A percentile compares a stretch with the other conserved stretches of the same genome.
Conservation (phyloP, 345 rosid species). For the Ricinus communis region DNA sequence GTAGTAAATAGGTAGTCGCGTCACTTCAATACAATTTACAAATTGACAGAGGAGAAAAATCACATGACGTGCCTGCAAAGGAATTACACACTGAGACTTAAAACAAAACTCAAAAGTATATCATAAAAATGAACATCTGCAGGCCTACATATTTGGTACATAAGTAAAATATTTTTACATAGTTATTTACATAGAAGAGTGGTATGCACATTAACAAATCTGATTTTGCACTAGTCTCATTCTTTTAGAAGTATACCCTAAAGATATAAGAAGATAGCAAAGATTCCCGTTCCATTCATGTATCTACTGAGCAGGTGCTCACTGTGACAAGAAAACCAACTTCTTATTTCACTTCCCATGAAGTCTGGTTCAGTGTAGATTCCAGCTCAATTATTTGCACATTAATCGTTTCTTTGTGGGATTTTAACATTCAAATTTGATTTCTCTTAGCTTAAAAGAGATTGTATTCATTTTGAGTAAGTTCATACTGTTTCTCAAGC, state of each 20-base stretch:
- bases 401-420: background rate
- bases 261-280: background rate
- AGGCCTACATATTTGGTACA: background rate
- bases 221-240: background rate
- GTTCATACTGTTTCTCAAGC: background rate
- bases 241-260: too few relatives aligned
- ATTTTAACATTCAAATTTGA: background rate
- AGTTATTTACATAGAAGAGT: background rate
- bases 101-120: background rate
- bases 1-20: slow-evolving; percentile 69
- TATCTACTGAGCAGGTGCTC: background rate
- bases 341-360: background rate
- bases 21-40: slow-evolving; percentile 80
- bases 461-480: background rate
- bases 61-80: slow-evolving; percentile 76
- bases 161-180: too few relatives aligned
- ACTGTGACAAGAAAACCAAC: background rate
- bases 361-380: background rate
- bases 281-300: background rate
- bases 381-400: background rate
- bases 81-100: background rate
- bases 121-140: background rate
- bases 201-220: slow-evolving; percentile 3
- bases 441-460: background rate
- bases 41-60: slow-evolving; percentile 85